A percentile compares a stretch with the other conserved stretches of the same genome.
phyloP scores from a whole-genome alignment of 2,329 filamentous ascomycete genomes.

The Ceratocystis harringtonii region DNA sequence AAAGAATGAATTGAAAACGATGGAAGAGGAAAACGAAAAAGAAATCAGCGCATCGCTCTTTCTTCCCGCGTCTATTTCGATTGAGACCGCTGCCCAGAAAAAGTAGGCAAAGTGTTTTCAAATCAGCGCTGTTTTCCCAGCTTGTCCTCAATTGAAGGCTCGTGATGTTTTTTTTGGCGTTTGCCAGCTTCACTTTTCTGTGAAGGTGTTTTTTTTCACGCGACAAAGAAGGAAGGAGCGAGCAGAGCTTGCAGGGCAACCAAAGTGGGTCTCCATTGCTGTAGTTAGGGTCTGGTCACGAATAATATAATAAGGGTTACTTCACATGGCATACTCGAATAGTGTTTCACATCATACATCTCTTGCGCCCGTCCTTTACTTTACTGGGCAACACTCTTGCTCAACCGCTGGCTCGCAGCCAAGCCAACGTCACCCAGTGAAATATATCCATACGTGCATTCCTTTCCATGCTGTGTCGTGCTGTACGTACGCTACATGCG shows the following conservation, averaged over 20 bases:
- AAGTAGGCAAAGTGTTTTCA: background rate
- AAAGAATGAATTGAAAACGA: background rate
- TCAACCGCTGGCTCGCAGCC: too few species aligned
- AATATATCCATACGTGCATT: too few species aligned
- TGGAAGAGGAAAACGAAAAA: background rate
- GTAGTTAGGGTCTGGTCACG: background rate
- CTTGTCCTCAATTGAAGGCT: background rate
- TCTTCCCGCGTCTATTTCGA: background rate
- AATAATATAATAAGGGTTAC: background rate
- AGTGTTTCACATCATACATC: background rate
- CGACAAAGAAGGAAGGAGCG: background rate
- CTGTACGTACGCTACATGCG: background rate
- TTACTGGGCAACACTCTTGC: too few species aligned
- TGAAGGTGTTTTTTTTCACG: conserved; percentile 6
- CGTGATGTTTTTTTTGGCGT: conserved; percentile 10
- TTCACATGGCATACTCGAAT: too few species aligned
- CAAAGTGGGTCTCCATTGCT: background rate
- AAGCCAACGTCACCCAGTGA: too few species aligned
- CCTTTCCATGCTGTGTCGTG: too few species aligned
- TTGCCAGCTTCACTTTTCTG: background rate
- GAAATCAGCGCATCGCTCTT: conserved; percentile 9
- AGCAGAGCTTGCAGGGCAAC: conserved; percentile 1
- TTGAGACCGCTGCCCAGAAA: background rate
- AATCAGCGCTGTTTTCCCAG: background rate
- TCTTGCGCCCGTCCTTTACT: too few species aligned